Evolutionary conservation across 768 basidiomycete species (phyloP).

Genomic region (Suillus alpinus): DNA sequence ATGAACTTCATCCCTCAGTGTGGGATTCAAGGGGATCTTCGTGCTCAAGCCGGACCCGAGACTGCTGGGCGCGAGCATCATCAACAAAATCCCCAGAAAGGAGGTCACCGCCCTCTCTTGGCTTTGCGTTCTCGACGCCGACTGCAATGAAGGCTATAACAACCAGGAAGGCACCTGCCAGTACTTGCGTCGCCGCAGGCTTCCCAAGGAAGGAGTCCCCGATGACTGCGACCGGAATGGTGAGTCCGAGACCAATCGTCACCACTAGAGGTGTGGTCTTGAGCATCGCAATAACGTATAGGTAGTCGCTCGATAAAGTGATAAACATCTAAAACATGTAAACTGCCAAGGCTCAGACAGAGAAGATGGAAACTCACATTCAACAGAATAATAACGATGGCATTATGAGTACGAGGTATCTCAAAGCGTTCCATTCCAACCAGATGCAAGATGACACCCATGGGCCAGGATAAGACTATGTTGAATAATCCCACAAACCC

Average conservation of each 20-base stretch:
- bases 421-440: conserved; percentile 73
- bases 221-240: conserved; percentile 87
- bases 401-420: conserved; percentile 52
- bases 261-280: conserved; percentile 95
- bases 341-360: background rate
- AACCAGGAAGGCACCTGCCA: conserved; percentile 76
- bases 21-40: conserved; percentile 10
- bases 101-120: conserved; percentile 30
- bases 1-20: background rate
- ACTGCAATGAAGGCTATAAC: conserved; percentile 74
- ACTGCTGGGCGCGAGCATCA: conserved; percentile 5
- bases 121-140: conserved; percentile 52
- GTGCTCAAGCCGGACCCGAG: conserved; percentile 8
- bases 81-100: conserved; percentile 3
- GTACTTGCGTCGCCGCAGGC: conserved; percentile 54
- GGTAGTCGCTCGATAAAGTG: conserved; percentile 79
- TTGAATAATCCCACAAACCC: conserved; percentile 92
- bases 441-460: conserved; percentile 74
- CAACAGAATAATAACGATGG: conserved; percentile 47
- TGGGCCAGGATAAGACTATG: conserved; percentile 69
- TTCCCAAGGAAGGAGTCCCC: conserved; percentile 72
- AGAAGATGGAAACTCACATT: conserved; percentile 44
- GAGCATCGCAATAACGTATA: conserved; percentile 89
- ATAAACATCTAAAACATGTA: conserved; percentile 64
- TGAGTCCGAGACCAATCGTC: conserved; percentile 88